Conservation (phyloP, 306 rosid species). For the Rubus idaeus region DNA sequence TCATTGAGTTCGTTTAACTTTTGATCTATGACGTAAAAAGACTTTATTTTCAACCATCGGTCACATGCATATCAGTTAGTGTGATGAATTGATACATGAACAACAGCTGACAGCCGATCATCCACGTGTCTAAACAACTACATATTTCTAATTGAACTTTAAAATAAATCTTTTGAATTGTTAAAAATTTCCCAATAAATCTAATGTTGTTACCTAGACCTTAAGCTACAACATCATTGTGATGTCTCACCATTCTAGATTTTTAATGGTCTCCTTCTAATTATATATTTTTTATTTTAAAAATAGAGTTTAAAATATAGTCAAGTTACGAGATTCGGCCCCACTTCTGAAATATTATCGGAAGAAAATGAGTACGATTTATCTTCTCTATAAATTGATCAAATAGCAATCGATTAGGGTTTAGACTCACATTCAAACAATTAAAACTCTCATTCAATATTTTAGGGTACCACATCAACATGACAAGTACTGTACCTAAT, state of each 20-base stretch:
- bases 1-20: neutral
- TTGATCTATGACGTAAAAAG: neutral
- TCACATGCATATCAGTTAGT: neutral
- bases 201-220: neutral
- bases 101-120: neutral
- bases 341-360: no score
- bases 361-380: no score
- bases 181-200: neutral
- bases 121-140: neutral
- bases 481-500: neutral
- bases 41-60: neutral
- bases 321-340: no score
- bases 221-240: neutral
- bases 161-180: neutral
- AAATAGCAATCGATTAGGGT: neutral
- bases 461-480: slow-evolving; percentile 1
- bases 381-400: no score
- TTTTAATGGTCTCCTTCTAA: neutral
- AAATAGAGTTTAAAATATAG: no score
- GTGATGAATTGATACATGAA: no score
- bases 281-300: no score
- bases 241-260: neutral
- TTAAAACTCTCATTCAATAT: neutral
- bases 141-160: neutral
- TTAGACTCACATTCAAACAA: neutral